Evolutionary conservation across 2,329 filamentous ascomycete species (phyloP).

Genomic region (Colletotrichum sp.): DNA sequence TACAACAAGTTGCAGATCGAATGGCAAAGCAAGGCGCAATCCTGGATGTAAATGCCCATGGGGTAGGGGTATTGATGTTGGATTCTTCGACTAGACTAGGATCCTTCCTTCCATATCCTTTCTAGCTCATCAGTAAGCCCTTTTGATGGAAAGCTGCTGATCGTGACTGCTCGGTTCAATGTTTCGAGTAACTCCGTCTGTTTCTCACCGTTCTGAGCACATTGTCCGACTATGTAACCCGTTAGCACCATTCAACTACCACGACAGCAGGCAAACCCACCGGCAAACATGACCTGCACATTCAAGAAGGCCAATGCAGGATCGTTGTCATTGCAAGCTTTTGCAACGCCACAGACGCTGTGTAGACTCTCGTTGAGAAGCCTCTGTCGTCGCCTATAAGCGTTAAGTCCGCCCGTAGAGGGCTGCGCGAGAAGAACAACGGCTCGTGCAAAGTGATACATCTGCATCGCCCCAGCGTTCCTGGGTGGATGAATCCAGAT

Average conservation of each 20-base stretch:
- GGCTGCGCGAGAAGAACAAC: slow-evolving; percentile 34
- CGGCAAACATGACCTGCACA: slow-evolving; percentile 7
- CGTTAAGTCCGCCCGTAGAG: slow-evolving; percentile 33
- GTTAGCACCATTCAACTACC: neutral
- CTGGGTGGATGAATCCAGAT: slow-evolving; percentile 53
- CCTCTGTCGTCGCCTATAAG: slow-evolving; percentile 37
- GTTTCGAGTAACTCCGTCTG: neutral
- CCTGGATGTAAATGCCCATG: rapidly evolving
- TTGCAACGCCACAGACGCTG: slow-evolving; percentile 44
- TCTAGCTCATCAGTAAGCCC: neutral
- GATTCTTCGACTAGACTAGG: neutral
- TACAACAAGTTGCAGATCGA: no score
- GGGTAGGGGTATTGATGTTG: neutral
- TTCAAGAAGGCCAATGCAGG: slow-evolving; percentile 3
- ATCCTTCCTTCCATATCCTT: neutral
- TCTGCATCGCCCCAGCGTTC: slow-evolving; percentile 52
- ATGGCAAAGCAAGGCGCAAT: no score
- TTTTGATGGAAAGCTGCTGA: slow-evolving; percentile 7
- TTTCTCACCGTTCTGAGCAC: neutral
- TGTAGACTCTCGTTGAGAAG: slow-evolving; percentile 15
- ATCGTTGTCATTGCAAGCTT: neutral
- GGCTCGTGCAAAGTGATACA: slow-evolving; percentile 55
- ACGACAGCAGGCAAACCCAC: neutral
- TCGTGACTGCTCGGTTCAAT: neutral
- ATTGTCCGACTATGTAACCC: neutral